Base-by-base conservation (phyloP, 805 yeast species). In the Metschnikowia koreensis region DNA sequence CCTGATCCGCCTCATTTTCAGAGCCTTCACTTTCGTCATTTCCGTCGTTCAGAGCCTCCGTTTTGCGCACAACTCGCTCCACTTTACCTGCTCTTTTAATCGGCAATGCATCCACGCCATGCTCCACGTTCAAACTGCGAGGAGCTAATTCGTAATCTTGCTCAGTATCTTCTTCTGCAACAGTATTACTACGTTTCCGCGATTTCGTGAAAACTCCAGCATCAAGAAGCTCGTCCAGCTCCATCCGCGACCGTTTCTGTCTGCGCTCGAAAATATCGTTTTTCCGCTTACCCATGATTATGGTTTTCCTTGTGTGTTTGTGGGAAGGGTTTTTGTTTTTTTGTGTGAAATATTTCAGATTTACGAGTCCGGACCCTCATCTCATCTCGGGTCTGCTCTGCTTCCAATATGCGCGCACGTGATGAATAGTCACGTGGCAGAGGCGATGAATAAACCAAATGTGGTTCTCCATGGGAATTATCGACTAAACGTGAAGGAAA, bases 121-220 rank as follows among this genome's bases (percentile, higher is more conserved):
- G 77, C 10, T 69, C 70, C 11, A 73, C 67, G 16, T 69, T 69
- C 56, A 82, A 68, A 2, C 67, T 61, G 66, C 98, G 79, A 1
- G 97, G 96, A 50, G 65, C 70, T 57, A 76, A 68, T 65, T 92
- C 98, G 60, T 89, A 91, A 50, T 82, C 92, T 61, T 84, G 88
- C 60, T 89, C 96, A 52, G 81, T 85, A 51, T 86, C 47, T n/a
- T 84, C 89, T 22, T 22, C 22, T 4, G 22, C 22, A 22, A 3
- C 22, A 22, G 4, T 22, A 22, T 22, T 22, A 22, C 22, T 22
- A 22, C 22, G 22, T 22, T 22, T 22, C 16, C 56, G 52, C 9
- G 52, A 38, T 10, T 48, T 44, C 34, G 37, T 16, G 41, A 76
- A 76, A 7, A 74, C 52, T 0, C 80, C 77, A 15, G 67, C 45